Conservation (phyloP, 768 basidiomycete genomes). For the Lepiota venenata region DNA sequence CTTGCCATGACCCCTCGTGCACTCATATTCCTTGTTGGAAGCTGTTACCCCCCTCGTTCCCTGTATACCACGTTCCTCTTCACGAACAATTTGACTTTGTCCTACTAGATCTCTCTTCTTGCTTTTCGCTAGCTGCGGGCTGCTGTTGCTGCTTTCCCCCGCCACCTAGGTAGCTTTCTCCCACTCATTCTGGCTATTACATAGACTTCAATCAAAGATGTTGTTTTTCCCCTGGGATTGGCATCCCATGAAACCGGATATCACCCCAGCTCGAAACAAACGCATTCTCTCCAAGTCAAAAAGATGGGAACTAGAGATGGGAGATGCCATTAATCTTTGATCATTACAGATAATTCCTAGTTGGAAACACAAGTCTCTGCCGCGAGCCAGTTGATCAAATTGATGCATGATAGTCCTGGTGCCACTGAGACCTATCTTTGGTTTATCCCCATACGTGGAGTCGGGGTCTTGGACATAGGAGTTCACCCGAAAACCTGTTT, state of each 20-base stretch:
- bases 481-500: not conserved
- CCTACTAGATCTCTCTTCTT: slow-evolving; percentile 3
- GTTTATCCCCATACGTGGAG: not conserved
- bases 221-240: too few relatives aligned
- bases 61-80: slow-evolving; percentile 7
- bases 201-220: too few relatives aligned
- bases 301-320: not conserved
- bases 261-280: too few relatives aligned
- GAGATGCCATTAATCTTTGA: not conserved
- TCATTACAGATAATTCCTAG: not conserved
- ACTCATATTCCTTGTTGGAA: too few relatives aligned
- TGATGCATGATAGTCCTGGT: not conserved
- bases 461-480: slow-evolving; percentile 2
- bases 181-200: slow-evolving; percentile 1
- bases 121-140: not conserved
- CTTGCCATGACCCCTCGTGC: not conserved
- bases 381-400: slow-evolving; percentile 1
- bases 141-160: not conserved
- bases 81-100: not conserved
- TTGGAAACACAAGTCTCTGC: not conserved
- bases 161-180: not conserved
- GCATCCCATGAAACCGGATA: too few relatives aligned
- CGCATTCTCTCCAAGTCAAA: too few relatives aligned
- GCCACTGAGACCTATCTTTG: not conserved
- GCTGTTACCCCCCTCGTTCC: slow-evolving; percentile 3